phyloP scores from a whole-genome alignment of 768 basidiomycete genomes.

The Podaxis sp. region DNA sequence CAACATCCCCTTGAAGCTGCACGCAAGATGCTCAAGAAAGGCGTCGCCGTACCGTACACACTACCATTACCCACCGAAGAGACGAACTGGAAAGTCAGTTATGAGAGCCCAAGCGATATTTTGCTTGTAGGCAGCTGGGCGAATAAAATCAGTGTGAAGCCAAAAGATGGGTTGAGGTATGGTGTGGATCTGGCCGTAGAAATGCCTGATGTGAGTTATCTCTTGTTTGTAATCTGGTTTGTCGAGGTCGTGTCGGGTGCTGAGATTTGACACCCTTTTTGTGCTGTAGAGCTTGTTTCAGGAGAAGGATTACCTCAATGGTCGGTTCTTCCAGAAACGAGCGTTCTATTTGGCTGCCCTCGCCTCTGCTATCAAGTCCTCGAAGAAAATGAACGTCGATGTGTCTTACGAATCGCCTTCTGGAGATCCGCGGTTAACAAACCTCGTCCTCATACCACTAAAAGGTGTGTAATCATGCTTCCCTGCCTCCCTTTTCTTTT shows the following conservation, averaged over 20 bases:
- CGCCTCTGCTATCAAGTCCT: slow-evolving; percentile 55
- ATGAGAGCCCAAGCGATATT: slow-evolving; percentile 75
- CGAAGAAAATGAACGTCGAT: slow-evolving; percentile 55
- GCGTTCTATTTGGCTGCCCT: slow-evolving; percentile 86
- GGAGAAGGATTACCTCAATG: slow-evolving; percentile 91
- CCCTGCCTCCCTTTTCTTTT: slow-evolving; percentile 26
- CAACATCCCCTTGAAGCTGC: slow-evolving; percentile 70
- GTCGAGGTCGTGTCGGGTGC: slow-evolving; percentile 9
- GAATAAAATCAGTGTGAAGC: slow-evolving; percentile 71
- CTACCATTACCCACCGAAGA: slow-evolving; percentile 72
- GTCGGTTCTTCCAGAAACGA: slow-evolving; percentile 89
- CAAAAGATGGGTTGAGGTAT: slow-evolving; percentile 62
- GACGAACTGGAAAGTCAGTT: slow-evolving; percentile 87
- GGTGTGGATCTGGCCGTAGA: slow-evolving; percentile 81
- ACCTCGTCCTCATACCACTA: slow-evolving; percentile 58
- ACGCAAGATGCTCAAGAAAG: slow-evolving; percentile 48
- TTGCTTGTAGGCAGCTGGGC: slow-evolving; percentile 86
- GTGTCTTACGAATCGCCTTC: slow-evolving; percentile 55
- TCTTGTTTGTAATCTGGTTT: neutral
- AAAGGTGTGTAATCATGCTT: slow-evolving; percentile 40
- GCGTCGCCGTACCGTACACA: slow-evolving; percentile 67
- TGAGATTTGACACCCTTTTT: slow-evolving; percentile 5
- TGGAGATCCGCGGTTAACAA: slow-evolving; percentile 65
- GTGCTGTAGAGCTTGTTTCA: slow-evolving; percentile 73
- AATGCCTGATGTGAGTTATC: slow-evolving; percentile 74